A percentile compares a stretch with the other conserved stretches of the same genome.
Conservation (phyloP, 2,329 filamentous ascomycete genomes). For the Talaromyces sp. region DNA sequence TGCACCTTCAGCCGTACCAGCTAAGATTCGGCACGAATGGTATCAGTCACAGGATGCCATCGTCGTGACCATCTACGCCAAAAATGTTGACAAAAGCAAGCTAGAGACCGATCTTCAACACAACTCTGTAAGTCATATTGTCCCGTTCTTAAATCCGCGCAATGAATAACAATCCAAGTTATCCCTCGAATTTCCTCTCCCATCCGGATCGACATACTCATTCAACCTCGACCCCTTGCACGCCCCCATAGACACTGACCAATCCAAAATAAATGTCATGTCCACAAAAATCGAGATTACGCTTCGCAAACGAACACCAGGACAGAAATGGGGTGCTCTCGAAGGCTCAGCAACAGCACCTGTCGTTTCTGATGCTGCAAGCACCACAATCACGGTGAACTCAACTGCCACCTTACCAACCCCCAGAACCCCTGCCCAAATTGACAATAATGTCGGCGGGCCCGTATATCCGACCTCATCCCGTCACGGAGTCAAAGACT, state of each 20-base stretch:
- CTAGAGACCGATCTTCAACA: constrained; percentile 52
- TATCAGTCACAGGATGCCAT: constrained; percentile 61
- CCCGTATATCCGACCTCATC: constrained; percentile 85
- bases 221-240: constrained; percentile 65
- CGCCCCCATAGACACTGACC: constrained; percentile 58
- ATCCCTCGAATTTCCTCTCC: constrained; percentile 57
- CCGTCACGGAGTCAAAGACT: constrained; percentile 77
- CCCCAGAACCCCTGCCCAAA: background rate
- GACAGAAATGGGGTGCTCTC: constrained; percentile 64
- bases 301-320: constrained; percentile 63
- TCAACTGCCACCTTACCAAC: constrained; percentile 17
- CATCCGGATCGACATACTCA: constrained; percentile 53
- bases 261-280: constrained; percentile 63
- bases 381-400: background rate
- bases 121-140: constrained; percentile 38
- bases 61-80: constrained; percentile 62
- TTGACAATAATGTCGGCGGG: constrained; percentile 25
- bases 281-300: constrained; percentile 76
- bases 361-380: constrained; percentile 22
- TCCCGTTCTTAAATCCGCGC: constrained; percentile 2
- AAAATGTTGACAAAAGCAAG: constrained; percentile 58
- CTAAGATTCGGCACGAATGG: constrained; percentile 66
- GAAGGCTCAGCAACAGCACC: constrained; percentile 43
- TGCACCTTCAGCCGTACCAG: constrained; percentile 33
- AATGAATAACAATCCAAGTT: constrained; percentile 35